Evolutionary conservation across 345 rosid genomes (phyloP).

Genomic region (Heritiera fomes): DNA sequence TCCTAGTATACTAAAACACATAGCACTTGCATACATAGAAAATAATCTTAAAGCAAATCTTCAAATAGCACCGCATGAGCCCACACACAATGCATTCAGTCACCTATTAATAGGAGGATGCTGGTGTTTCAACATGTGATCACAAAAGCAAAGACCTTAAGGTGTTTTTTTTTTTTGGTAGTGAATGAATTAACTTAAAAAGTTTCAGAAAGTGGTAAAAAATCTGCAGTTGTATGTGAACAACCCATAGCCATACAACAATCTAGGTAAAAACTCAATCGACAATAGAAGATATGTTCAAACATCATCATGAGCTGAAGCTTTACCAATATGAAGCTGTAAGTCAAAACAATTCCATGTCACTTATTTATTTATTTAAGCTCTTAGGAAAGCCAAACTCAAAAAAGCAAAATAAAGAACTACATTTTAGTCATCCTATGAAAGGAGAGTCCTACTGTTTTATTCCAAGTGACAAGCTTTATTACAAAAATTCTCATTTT

Average conservation of each 20-base stretch:
- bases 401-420: constrained; percentile 2
- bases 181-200: neutral
- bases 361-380: neutral
- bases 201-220: neutral
- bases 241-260: neutral
- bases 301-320: neutral
- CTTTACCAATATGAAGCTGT: neutral
- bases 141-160: neutral
- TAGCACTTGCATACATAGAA: neutral
- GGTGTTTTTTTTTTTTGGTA: neutral
- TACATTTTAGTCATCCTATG: neutral
- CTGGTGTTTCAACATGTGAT: neutral
- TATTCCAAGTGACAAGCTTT: neutral
- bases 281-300: neutral
- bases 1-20: neutral
- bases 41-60: constrained; percentile 3
- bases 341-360: neutral
- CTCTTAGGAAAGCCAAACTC: neutral
- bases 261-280: neutral
- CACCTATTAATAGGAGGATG: neutral
- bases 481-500: neutral
- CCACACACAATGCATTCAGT: neutral
- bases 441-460: neutral
- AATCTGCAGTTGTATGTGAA: neutral
- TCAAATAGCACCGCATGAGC: neutral